A percentile compares a stretch with the other conserved stretches of the same genome.
phyloP scores from a whole-genome alignment of 2,329 filamentous ascomycete genomes.

The Alternaria sp. region DNA sequence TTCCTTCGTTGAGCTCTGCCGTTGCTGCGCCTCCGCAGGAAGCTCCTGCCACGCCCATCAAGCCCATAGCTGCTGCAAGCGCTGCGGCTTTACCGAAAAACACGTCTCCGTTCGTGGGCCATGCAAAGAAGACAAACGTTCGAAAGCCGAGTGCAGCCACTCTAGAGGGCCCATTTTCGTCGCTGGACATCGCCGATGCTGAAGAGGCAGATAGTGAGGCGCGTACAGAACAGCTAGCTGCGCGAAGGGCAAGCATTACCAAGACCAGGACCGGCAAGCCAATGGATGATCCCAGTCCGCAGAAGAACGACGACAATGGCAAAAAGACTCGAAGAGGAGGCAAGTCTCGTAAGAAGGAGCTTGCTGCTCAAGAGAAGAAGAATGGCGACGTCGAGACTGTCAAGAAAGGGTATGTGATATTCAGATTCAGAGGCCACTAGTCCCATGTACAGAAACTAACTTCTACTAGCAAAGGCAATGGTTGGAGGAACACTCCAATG shows the following conservation, averaged over 20 bases:
- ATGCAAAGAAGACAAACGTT: conserved; percentile 38
- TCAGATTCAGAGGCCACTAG: conserved; percentile 10
- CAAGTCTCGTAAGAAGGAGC: conserved; percentile 57
- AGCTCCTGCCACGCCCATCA: conserved; percentile 56
- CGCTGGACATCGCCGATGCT: conserved; percentile 51
- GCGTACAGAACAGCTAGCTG: conserved; percentile 31
- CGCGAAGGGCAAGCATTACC: conserved; percentile 50
- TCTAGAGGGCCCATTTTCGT: conserved; percentile 52
- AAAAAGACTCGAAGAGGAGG: conserved; percentile 58
- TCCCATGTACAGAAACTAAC: conserved; percentile 20
- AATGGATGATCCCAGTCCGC: conserved; percentile 46
- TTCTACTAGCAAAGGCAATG: conserved; percentile 62
- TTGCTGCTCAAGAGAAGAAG: conserved; percentile 53
- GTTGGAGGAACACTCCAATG: conserved; percentile 74
- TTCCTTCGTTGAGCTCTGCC: conserved; percentile 28
- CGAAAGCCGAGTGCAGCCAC: conserved; percentile 52
- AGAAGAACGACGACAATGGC: conserved; percentile 50
- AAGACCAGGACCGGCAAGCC: conserved; percentile 54
- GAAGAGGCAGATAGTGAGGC: conserved; percentile 50
- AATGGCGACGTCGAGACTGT: conserved; percentile 43
- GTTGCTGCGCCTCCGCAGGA: conserved; percentile 42
- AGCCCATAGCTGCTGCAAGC: conserved; percentile 48
- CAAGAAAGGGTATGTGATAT: conserved; percentile 48
- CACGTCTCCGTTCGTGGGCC: conserved; percentile 50
- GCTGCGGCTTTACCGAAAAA: conserved; percentile 48